Base-by-base conservation (phyloP, 1,284 basidiomycete genomes). In the Melanopsichium pennsylvanicum region DNA sequence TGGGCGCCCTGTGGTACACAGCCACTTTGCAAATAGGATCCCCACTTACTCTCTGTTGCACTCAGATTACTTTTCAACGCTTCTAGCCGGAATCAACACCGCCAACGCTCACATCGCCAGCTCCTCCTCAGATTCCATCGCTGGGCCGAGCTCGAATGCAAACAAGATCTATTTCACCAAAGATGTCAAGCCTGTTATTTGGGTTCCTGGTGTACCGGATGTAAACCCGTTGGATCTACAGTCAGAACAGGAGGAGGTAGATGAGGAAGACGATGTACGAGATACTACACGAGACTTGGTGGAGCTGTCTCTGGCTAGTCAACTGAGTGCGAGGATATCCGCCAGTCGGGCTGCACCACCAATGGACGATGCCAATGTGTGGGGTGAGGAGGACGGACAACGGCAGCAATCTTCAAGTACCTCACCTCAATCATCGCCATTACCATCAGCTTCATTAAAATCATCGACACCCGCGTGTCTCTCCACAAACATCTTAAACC, bases 1-100 rank as follows among this genome's bases (percentile, higher is more conserved):
- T 68, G 90, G 91, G 88, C 89, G 88, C 48, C 89, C 93, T 29
- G 89, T 97, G 66, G 91, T 95, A 63, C 91, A 93, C 80, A 93
- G 92, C 29, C 90, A 90, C 45, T 97, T 96, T 83, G 88, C 90
- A 54, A 87, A 89, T 18, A 87, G 87, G 43, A 86, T 89, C 10
- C 82, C 90, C 0, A 87, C 89, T 1, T 93, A 93, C 80, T 89
- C 92, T 2, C 84, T 92, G 10, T 83, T 94, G 7, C 91, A 94
- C 81, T 89, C 93, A 67, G 92, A 94, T 80, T 88, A 91, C 7
- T 85, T 91, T 74, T 92, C 90, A 79, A 87, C 86, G 56, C 89
- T 90, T 0, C 82, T 89, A 16, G 51, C 58, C 3, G 45, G 60
- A 13, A 56, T 68, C 56, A 58, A 70, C 27, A 46, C 58, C 11